A percentile compares a stretch with the other conserved stretches of the same genome.
phyloP scores from a whole-genome alignment of 2,329 filamentous ascomycete genomes.

The Ascochyta koolunga region DNA sequence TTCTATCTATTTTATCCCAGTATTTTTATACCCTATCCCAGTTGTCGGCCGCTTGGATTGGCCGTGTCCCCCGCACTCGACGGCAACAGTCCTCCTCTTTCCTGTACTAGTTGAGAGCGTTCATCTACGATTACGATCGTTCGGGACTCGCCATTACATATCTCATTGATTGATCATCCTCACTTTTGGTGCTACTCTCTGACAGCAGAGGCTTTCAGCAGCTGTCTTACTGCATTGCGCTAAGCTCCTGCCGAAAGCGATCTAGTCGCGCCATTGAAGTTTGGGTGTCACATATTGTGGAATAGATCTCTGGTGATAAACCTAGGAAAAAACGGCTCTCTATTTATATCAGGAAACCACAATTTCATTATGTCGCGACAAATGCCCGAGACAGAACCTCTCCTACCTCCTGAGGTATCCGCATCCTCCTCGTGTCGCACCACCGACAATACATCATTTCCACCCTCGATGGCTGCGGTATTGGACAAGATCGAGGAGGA shows the following conservation, averaged over 20 bases:
- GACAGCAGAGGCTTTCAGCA: constrained; percentile 13
- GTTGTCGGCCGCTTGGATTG: not conserved
- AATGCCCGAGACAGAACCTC: constrained; percentile 9
- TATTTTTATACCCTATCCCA: not conserved
- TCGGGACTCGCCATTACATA: not conserved
- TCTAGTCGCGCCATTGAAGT: constrained; percentile 3
- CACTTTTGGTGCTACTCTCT: not conserved
- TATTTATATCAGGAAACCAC: not conserved
- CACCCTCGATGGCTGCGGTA: constrained; percentile 13
- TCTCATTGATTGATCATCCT: not conserved
- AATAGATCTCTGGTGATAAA: not conserved
- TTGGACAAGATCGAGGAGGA: constrained; percentile 16
- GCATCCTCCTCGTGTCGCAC: constrained; percentile 5
- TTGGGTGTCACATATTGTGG: not conserved
- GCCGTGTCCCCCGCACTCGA: no score
- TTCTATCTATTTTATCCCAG: not conserved
- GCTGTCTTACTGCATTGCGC: constrained; percentile 7
- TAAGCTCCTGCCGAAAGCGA: constrained; percentile 8
- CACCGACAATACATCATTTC: constrained; percentile 3
- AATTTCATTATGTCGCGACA: not conserved
- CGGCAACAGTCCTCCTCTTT: no score
- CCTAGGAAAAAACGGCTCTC: not conserved
- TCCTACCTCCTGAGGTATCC: constrained; percentile 3
- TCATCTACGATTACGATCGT: not conserved
- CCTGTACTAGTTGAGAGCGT: not conserved